Evolutionary conservation across 2,329 filamentous ascomycete species (phyloP), one percentile per base, ranked within the genome.

Genomic region (Fusarium sp.): DNA sequence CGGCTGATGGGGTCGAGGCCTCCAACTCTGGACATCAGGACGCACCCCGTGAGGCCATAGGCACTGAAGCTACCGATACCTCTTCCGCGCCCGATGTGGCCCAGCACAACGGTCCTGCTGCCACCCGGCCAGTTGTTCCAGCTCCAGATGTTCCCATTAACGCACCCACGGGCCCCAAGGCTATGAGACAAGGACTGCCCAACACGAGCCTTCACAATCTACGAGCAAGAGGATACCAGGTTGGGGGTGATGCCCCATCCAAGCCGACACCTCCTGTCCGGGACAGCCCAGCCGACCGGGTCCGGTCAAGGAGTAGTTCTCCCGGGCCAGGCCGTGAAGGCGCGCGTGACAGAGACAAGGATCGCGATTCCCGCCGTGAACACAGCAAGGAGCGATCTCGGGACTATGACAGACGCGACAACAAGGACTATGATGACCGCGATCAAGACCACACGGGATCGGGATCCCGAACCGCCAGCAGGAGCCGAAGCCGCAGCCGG

Each of bases 111-210:
- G 73, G 73, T 31, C 54, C 74, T 22, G 6, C n/a, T 14, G 77
- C 75, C 54, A 69, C 75, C 42, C 82, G 81, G 72, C 80, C 80
- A 60, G 79, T 82, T 31, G 65, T 80, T 68, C 67, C 82, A 50
- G 79, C 74, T 68, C 82, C 84, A 73, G 82, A 85, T 77, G 82
- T 84, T 61, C 91, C 91, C 52, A 82, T 91, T 84, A 94, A 88
- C 84, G 97, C 97, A 31, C 97, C 97, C 31, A 97, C 93, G 64
- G 97, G 95, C 11, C 97, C 97, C 57, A 95, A 97, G 84, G 97
- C 97, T 20, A 97, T 98, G 94, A 90, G 96, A 73, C 93, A 97
- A 83, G 95, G 95, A 33, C 86, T 95, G 13, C 93, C 94, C 61
- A 97, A 97, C 82, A 95, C 92, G 66, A 94, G 93, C 75, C 89